Conservation (phyloP, 2,329 filamentous ascomycete species). For the Colletotrichum navitas region DNA sequence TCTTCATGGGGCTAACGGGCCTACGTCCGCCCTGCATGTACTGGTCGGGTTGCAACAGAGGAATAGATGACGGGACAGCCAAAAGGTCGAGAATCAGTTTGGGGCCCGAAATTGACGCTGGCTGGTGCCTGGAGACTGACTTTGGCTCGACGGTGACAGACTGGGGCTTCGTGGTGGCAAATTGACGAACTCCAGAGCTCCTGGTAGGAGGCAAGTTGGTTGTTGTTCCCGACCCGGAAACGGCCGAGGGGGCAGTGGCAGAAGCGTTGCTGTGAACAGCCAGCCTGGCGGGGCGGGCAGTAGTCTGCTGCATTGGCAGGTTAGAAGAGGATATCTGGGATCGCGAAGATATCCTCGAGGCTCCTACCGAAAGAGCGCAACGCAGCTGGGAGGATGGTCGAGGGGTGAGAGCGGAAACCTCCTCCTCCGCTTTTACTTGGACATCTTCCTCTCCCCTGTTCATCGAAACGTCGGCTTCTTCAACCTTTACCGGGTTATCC, state of each 20-base stretch:
- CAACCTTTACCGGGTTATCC: background rate
- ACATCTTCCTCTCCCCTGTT: background rate
- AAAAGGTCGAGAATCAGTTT: background rate
- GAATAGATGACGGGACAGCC: background rate
- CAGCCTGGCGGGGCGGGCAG: background rate
- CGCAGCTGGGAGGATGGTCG: background rate
- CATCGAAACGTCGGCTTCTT: background rate
- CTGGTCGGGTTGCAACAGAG: background rate
- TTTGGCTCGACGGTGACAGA: background rate
- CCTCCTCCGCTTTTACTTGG: background rate
- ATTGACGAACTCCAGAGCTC: background rate
- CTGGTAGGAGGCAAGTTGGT: background rate
- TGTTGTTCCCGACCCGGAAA: background rate
- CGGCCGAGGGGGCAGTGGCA: background rate
- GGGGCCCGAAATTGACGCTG: background rate
- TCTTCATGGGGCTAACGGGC: background rate
- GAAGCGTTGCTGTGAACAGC: background rate
- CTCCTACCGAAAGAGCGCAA: background rate
- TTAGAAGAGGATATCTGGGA: background rate
- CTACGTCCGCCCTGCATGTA: background rate
- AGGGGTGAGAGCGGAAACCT: background rate
- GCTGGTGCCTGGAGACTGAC: background rate
- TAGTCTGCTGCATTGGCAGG: background rate
- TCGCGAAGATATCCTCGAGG: background rate
- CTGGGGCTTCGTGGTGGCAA: background rate